Base-by-base conservation (phyloP, 225 moss, liverwort and hornwort species). In the Bryum argenteum region DNA sequence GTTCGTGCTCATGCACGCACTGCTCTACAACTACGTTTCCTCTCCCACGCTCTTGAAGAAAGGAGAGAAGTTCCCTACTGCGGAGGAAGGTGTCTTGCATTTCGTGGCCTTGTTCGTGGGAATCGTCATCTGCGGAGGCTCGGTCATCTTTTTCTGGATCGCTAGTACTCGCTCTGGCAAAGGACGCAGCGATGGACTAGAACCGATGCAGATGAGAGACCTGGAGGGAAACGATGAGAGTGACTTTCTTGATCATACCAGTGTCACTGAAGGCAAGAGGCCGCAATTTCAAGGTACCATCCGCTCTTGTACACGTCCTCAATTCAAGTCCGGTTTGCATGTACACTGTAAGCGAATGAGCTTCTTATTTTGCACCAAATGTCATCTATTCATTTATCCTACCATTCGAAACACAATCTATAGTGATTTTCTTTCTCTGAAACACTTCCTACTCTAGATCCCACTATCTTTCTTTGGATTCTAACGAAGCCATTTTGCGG, bases 91-190 rank as follows among this genome's bases (percentile, higher is more conserved):
- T 8, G 14, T 77, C 16, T 38, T 89, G 45, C 63, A 86, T 22
- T 81, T 89, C 42, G 9, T 84, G 6, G 75, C 83, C 58, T 62
- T 81, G 68, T 81, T 83, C 19, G 58, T 81, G 45, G 89, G 83
- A 2, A 81, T 89, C 17, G 81, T 79, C 5, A 15, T 81, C 16
- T 86, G 83, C n/a, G 89, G 89, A 45, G 89, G 81, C 14, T 51
- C 77, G 23, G 83, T 86, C 14, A 66, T 86, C 24, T 42, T 81
- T 3, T 54, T 71, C 28, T 84, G 86, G 89, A 72, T 77, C 9
- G 41, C 58, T 16, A 71, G 55, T 6, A 66, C 48, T 16, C 47
- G 66, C 5, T 17, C 11, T 17, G 21, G 53, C 20, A 57, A 22
- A 12, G 42, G 10, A 2, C 16, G 3, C 0, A 17, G 10, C 17